A percentile compares a stretch with the other conserved stretches of the same genome.
phyloP scores from a whole-genome alignment of 2,329 filamentous ascomycete species.

The Neofusicoccum sp. region DNA sequence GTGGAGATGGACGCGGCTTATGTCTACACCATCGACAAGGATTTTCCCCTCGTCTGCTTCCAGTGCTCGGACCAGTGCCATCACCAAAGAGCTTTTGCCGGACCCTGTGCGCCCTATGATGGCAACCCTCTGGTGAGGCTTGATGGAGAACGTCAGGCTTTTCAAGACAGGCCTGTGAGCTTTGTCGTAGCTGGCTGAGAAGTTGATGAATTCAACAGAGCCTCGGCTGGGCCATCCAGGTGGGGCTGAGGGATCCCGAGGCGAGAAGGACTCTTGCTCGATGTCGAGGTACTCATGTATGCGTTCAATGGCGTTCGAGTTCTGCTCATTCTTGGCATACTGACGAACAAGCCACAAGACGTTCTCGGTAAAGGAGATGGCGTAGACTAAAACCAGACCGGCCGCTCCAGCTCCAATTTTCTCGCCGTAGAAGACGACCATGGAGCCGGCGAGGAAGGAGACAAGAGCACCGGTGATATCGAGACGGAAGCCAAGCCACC shows the following conservation, averaged over 20 bases:
- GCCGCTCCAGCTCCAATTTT: slow-evolving; percentile 86
- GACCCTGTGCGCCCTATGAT: not conserved
- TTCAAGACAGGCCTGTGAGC: slow-evolving; percentile 33
- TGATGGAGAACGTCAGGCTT: not conserved
- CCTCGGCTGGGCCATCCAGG: slow-evolving; percentile 83
- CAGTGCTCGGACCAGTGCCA: not conserved
- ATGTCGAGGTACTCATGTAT: slow-evolving; percentile 97
- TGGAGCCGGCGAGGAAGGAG: slow-evolving; percentile 87
- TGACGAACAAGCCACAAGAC: slow-evolving; percentile 93
- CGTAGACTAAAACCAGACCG: slow-evolving; percentile 91
- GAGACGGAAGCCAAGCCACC: slow-evolving; percentile 92
- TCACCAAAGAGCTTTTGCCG: not conserved
- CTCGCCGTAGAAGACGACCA: slow-evolving; percentile 81
- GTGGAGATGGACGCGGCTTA: not conserved
- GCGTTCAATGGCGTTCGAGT: slow-evolving; percentile 98
- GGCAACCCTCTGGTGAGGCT: not conserved
- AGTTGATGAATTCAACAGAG: slow-evolving; percentile 68
- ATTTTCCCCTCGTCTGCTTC: not conserved
- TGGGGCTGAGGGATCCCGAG: slow-evolving; percentile 71
- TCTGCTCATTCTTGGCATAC: slow-evolving; percentile 94
- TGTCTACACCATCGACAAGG: not conserved
- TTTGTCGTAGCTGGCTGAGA: slow-evolving; percentile 35
- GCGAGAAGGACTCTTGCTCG: slow-evolving; percentile 85
- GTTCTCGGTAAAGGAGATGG: slow-evolving; percentile 94
- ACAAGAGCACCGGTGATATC: slow-evolving; percentile 89